Base-by-base conservation (phyloP, 2,329 filamentous ascomycete species). In the Blastomyces parvus region DNA sequence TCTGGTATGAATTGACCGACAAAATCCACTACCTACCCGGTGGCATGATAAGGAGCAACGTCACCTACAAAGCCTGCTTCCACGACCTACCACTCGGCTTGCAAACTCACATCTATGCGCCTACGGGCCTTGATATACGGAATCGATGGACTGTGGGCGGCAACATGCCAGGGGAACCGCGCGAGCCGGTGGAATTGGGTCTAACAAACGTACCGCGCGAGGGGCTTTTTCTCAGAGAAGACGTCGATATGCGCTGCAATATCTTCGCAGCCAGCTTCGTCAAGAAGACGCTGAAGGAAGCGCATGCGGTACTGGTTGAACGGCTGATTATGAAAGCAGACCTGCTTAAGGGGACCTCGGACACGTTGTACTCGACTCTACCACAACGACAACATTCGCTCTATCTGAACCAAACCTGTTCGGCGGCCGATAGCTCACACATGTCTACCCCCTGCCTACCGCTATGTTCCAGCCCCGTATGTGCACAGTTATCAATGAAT, bases 91-190 rank as follows among this genome's bases (percentile, higher is more conserved):
- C 85, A 3, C 79, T 83, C 63, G 90, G 91, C 5, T 75, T 96
- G 36, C 86, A 91, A 76, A 95, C 90, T 17, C 91, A 95, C 73
- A 86, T 87, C 69, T 93, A 91, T 70, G 91, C 90, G 3, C 90
- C 91, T 0, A 83, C 91, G 71, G 90, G 90, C 13, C 82, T 95
- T 61, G 86, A 94, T 66, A 88, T 95, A 68, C 85, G 86, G 64
- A 87, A 85, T 59, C 88, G 87, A 75, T 96, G 90, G 90, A 86
- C 82, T 9, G 79, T 96, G 3, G 86, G 84, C 56, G 91, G 91
- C 11, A 85, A 83, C 11, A 77, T 89, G 52, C 86, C 87, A 0
- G 88, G 87, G 22, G 90, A 95, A 74, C 83, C 85, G 0, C 79
- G 81, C 38, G 82, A 87, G 69, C 80, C 84, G 0, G 76, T 83